A percentile compares a stretch with the other conserved stretches of the same genome.
phyloP scores from a whole-genome alignment of 345 rosid species.

The Isatis tinctoria region DNA sequence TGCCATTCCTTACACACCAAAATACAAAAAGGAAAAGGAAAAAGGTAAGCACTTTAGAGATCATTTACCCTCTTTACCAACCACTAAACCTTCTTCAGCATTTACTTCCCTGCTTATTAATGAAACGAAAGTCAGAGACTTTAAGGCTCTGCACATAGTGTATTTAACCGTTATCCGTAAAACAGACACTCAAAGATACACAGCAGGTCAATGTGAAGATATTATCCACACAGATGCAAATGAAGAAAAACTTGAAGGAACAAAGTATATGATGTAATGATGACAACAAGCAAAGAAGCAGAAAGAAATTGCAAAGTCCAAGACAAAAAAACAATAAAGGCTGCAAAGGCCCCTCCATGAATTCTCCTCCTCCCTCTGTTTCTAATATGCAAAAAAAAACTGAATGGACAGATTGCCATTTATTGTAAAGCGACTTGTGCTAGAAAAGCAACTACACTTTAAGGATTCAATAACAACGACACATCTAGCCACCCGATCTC shows the following conservation, averaged over 20 bases:
- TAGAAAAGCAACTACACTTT: conserved; percentile 15
- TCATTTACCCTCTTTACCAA: conserved; percentile 11
- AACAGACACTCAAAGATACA: conserved; percentile 17
- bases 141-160: conserved; percentile 12
- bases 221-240: conserved; percentile 11
- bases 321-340: conserved; percentile 26
- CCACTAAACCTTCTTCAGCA: conserved; percentile 27
- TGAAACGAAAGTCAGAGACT: conserved; percentile 23
- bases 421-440: conserved; percentile 26
- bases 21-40: neutral
- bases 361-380: conserved; percentile 27
- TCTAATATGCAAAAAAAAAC: conserved; percentile 26
- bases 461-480: conserved; percentile 20
- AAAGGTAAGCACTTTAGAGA: conserved; percentile 13
- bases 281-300: conserved; percentile 40
- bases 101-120: conserved; percentile 22
- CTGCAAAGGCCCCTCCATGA: conserved; percentile 44
- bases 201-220: neutral
- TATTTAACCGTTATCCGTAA: neutral
- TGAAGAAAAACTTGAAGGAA: neutral
- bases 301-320: conserved; percentile 35
- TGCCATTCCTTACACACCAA: conserved; percentile 55
- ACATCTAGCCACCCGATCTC: neutral
- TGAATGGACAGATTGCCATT: conserved; percentile 41
- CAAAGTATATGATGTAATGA: conserved; percentile 28